Evolutionary conservation across 108 stramenopile genomes (phyloP).

Genomic region (Pseudonitzschia multiseries): DNA sequence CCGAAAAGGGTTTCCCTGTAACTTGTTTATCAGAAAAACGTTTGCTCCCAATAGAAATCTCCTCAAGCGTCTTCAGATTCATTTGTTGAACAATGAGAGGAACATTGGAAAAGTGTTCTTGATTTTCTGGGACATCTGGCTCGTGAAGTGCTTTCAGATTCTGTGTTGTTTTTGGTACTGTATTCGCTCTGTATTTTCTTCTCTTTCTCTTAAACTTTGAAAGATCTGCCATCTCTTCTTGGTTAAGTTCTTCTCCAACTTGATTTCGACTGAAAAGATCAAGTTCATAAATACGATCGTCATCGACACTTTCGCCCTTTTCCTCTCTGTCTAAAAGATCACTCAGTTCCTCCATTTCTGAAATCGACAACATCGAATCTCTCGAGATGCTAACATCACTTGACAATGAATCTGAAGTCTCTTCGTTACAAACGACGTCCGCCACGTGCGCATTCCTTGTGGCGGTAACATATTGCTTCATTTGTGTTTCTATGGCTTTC

Average conservation of each 20-base stretch:
- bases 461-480: neutral
- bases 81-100: too few relatives aligned
- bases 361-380: constrained; percentile 6
- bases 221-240: constrained; percentile 21
- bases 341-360: constrained; percentile 22
- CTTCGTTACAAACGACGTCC: neutral
- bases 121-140: neutral
- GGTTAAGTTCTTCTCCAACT: constrained; percentile 20
- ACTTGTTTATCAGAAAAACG: too few relatives aligned
- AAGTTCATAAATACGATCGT: constrained; percentile 24
- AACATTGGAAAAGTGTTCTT: neutral
- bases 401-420: neutral
- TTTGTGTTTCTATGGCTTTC: neutral
- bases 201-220: neutral
- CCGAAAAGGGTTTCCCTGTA: too few relatives aligned
- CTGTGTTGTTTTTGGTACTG: neutral
- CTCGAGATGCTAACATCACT: neutral
- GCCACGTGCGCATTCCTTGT: too few relatives aligned
- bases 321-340: constrained; percentile 24
- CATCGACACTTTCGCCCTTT: constrained; percentile 22
- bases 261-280: constrained; percentile 20
- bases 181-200: constrained; percentile 1
- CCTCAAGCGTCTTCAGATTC: too few relatives aligned
- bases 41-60: too few relatives aligned
- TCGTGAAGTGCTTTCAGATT: neutral